Conservation (phyloP, 2,329 filamentous ascomycete species). For the Escovopsis sp. region DNA sequence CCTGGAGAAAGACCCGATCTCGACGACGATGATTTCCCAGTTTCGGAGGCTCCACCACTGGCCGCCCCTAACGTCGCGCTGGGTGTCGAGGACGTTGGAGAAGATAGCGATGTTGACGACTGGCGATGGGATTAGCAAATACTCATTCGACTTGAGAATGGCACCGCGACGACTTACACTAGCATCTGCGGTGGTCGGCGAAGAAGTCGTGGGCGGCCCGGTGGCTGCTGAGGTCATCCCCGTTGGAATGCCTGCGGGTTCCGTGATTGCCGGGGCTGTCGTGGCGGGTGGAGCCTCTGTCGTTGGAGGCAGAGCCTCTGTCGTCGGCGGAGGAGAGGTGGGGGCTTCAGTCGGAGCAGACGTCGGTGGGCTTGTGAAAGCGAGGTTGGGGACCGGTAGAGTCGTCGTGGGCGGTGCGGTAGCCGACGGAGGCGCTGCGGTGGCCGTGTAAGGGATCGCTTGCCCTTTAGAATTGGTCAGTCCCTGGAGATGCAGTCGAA, state of each 20-base stretch:
- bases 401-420: background rate
- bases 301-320: background rate
- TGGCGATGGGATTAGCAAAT: background rate
- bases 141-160: background rate
- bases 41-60: constrained; percentile 5
- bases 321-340: background rate
- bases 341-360: background rate
- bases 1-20: constrained; percentile 22
- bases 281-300: constrained; percentile 1
- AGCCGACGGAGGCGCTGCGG: background rate
- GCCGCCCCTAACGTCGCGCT: constrained; percentile 1
- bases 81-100: constrained; percentile 1
- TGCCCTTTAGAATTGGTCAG: constrained; percentile 3
- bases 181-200: constrained; percentile 1
- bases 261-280: background rate
- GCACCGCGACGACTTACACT: background rate
- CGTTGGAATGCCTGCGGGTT: background rate
- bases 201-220: constrained; percentile 3
- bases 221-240: constrained; percentile 2
- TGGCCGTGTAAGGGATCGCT: constrained; percentile 2
- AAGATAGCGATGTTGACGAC: background rate
- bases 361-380: background rate
- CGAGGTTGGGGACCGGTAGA: background rate
- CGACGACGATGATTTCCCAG: constrained; percentile 1
- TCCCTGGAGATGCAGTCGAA: too few relatives aligned